These are phyloP conservation scores for Kregervanrija delftensis DNA, from an alignment of 805 yeast genomes.

Conservation along the genomic window DNA sequence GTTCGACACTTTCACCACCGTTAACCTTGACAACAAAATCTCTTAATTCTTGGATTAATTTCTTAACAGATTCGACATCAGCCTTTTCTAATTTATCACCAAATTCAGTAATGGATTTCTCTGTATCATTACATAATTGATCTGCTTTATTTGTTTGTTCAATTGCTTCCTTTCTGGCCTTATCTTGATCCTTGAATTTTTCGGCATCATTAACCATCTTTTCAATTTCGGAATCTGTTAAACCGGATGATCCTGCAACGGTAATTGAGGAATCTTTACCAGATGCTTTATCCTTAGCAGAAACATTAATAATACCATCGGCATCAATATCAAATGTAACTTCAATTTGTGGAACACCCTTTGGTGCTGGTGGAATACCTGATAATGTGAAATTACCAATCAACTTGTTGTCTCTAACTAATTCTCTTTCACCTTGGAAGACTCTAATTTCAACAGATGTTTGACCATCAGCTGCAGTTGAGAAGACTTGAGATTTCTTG, in stretches of 20 bases:
- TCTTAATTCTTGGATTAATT: slow-evolving; percentile 52
- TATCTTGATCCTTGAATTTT: slow-evolving; percentile 53
- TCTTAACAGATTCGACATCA: slow-evolving; percentile 43
- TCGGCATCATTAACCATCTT: slow-evolving; percentile 61
- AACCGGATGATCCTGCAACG: slow-evolving; percentile 63
- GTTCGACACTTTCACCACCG: slow-evolving; percentile 43
- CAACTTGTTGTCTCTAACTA: slow-evolving; percentile 94
- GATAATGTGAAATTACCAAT: slow-evolving; percentile 94
- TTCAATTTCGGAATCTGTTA: slow-evolving; percentile 62
- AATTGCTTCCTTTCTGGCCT: slow-evolving; percentile 49
- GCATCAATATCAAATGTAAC: slow-evolving; percentile 96
- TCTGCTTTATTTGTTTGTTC: slow-evolving; percentile 77
- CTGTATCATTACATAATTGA: slow-evolving; percentile 79
- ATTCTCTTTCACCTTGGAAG: slow-evolving; percentile 99
- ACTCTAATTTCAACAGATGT: slow-evolving; percentile 96
- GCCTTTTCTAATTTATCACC: slow-evolving; percentile 49
- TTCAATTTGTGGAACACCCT: slow-evolving; percentile 92
- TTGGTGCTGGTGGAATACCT: slow-evolving; percentile 94
- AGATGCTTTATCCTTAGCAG: slow-evolving; percentile 74
- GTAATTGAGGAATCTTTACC: slow-evolving; percentile 71
- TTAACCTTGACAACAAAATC: slow-evolving; percentile 57
- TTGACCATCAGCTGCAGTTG: slow-evolving; percentile 95
- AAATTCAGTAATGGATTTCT: slow-evolving; percentile 74
- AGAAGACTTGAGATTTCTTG: slow-evolving; percentile 92
- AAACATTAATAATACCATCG: slow-evolving; percentile 81